phyloP scores from a whole-genome alignment of 306 rosid genomes.

The Alnus glutinosa region DNA sequence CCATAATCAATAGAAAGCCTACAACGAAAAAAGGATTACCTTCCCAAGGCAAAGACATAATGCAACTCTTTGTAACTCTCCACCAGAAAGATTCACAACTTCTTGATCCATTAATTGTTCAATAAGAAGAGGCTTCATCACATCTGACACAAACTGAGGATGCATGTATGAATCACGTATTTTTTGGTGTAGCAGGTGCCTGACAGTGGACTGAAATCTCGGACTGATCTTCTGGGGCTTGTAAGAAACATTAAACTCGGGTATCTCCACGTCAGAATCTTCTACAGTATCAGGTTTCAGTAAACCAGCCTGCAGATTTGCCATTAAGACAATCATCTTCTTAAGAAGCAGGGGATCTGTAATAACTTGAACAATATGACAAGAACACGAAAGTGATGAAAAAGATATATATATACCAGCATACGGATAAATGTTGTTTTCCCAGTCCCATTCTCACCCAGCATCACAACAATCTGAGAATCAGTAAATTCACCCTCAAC shows the following conservation, averaged over 20 bases:
- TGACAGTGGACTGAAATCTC: slow-evolving; percentile 72
- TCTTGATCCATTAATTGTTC: slow-evolving; percentile 98
- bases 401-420: slow-evolving; percentile 69
- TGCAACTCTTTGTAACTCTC: slow-evolving; percentile 99
- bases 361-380: slow-evolving; percentile 1
- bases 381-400: slow-evolving; percentile 4
- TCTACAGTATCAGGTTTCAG: slow-evolving; percentile 83
- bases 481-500: slow-evolving; percentile 95
- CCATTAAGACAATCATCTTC: slow-evolving; percentile 8
- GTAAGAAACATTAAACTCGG: slow-evolving; percentile 96
- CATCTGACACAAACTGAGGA: slow-evolving; percentile 94
- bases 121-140: slow-evolving; percentile 97
- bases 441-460: slow-evolving; percentile 98
- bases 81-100: slow-evolving; percentile 96
- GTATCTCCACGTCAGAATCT: slow-evolving; percentile 75
- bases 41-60: slow-evolving; percentile 94
- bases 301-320: slow-evolving; percentile 79
- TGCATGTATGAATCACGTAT: slow-evolving; percentile 88
- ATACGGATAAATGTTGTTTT: slow-evolving; percentile 96
- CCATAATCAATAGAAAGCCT: not conserved
- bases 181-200: slow-evolving; percentile 75
- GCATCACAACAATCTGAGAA: slow-evolving; percentile 98
- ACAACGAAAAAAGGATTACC: slow-evolving; percentile 49
- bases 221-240: slow-evolving; percentile 99
- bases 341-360: not conserved